Base-by-base conservation (phyloP, 805 yeast genomes). In the Sungouiozyma ichnusensis region DNA sequence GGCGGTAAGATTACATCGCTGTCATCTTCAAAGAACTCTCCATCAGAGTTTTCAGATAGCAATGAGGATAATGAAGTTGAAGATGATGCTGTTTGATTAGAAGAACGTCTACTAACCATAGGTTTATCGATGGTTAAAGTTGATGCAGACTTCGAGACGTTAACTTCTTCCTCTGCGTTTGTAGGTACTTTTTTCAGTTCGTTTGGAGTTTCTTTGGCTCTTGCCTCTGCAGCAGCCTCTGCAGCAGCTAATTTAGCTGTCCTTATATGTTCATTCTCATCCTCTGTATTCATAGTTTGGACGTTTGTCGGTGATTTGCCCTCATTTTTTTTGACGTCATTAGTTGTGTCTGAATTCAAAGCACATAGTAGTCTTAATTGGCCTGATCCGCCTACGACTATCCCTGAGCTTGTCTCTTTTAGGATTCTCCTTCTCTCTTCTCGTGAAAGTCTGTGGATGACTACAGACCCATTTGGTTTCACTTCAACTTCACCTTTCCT, bases 341-440 rank as follows among this genome's bases (percentile, higher is more conserved):
- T 16, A 31, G 44, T 40, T 15, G 41, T 44, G 8, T 42, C 45
- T 19, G 47, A 47, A 8, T 18, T 36, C 4, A 14, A 17, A 7
- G 49, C 50, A 16, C 42, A 29, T 36, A 72, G 48, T 36, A 74
- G 58, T 39, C 74, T 76, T 41, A 80, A 62, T 41, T 79, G 79
- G 1, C 85, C 86, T 2, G 84, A 69, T 2, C 88, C 90, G 35
- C 90, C 92, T 35, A 81, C 88, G 2, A 83, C 87, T 27, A 82
- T 70, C 20, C 88, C 88, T 6, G 80, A 73, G 17, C 82, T 79
- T 44, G 62, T 67, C 60, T 58, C 60, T 38, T 52, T 62, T 63
- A 50, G 60, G 41, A 62, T 63, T 56, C 60, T 72, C 63, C 50
- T 70, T 46, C 66, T 71, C 43, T 77, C 81, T 32, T 74, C 77